Evolutionary conservation across 306 rosid species (phyloP).

Genomic region (Malus sieversii): DNA sequence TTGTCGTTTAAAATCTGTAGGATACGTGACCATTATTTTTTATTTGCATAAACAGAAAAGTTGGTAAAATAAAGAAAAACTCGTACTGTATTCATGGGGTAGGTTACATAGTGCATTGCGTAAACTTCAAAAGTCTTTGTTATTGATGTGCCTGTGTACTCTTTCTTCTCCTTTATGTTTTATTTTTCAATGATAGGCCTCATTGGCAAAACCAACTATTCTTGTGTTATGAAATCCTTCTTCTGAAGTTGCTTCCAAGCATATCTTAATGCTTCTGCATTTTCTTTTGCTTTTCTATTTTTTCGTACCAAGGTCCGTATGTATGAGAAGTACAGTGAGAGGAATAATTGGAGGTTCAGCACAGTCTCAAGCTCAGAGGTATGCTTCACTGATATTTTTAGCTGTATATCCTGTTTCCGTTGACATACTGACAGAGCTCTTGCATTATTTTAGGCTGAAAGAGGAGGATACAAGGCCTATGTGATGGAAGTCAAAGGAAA

Average conservation of each 20-base stretch:
- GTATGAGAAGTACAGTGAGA: constrained; percentile 88
- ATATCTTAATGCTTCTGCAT: constrained; percentile 17
- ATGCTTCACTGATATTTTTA: constrained; percentile 11
- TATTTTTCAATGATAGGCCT: not conserved
- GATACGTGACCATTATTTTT: constrained; percentile 5
- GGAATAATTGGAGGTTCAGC: constrained; percentile 67
- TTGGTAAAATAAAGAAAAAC: not conserved
- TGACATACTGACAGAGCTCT: not conserved
- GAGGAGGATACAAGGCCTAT: constrained; percentile 90
- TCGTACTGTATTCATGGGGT: not conserved
- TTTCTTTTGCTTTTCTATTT: constrained; percentile 17
- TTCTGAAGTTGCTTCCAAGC: constrained; percentile 1
- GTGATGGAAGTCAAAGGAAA: constrained; percentile 96
- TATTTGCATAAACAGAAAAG: not conserved
- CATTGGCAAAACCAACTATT: not conserved
- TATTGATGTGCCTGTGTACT: not conserved
- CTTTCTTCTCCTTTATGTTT: not conserved
- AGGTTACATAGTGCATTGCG: not conserved
- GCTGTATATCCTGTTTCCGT: constrained; percentile 10
- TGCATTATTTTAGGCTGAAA: constrained; percentile 63
- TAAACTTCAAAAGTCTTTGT: not conserved
- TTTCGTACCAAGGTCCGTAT: constrained; percentile 59
- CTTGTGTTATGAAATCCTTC: not conserved
- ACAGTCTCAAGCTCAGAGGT: constrained; percentile 70
- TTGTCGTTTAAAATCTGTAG: constrained; percentile 37